A percentile compares a stretch with the other conserved stretches of the same genome.
Conservation (phyloP, 345 rosid genomes). For the Kernera saxatilis region DNA sequence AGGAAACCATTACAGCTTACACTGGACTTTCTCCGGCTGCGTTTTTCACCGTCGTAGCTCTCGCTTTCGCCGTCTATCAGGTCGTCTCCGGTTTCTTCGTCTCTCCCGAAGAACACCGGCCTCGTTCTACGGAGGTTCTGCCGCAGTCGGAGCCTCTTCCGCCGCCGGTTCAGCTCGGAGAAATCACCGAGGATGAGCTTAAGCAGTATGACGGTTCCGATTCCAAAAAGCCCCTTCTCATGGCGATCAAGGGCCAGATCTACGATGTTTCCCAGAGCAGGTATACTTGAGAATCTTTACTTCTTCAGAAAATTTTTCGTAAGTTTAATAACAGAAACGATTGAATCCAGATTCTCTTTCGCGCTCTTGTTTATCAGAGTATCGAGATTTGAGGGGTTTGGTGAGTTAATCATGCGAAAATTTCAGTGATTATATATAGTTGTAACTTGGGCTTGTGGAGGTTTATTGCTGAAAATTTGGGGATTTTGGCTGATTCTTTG, state of each 20-base stretch:
- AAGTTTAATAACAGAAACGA: neutral
- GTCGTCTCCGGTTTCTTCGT: constrained; percentile 60
- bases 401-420: neutral
- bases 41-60: constrained; percentile 71
- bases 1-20: constrained; percentile 73
- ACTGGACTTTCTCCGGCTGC: constrained; percentile 86
- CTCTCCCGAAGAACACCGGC: constrained; percentile 38
- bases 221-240: constrained; percentile 78
- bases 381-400: neutral
- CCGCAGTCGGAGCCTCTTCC: constrained; percentile 74
- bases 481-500: neutral
- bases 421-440: neutral
- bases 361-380: neutral
- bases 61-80: constrained; percentile 68
- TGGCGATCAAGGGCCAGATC: constrained; percentile 99
- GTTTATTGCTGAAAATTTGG: neutral
- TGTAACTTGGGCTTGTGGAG: neutral
- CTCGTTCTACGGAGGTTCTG: constrained; percentile 35
- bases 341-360: neutral
- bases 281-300: constrained; percentile 19
- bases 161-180: constrained; percentile 97
- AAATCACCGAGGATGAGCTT: constrained; percentile 77
- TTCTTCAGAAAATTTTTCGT: neutral
- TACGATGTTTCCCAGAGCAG: constrained; percentile 98
- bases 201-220: constrained; percentile 77